Base-by-base conservation (phyloP, 139 green algal genomes). In the Limnomonas spitsbergensis region DNA sequence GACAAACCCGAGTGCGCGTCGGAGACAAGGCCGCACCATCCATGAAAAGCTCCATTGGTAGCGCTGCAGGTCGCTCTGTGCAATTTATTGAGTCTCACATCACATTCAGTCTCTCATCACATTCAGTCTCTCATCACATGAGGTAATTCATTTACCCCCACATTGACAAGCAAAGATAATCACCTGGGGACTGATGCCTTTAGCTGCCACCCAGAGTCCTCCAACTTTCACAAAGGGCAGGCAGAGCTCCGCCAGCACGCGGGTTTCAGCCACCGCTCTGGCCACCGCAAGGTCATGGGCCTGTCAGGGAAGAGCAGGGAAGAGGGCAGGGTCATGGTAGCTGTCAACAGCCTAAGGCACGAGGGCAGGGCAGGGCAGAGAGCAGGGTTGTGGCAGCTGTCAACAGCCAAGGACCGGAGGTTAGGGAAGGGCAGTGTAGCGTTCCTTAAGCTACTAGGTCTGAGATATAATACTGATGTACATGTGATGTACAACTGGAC, bases 191-290 rank as follows among this genome's bases (percentile, higher is more conserved):
- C 82, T 68, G 0, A 88, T 71, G 0, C 93, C 94, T 81, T 98
- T 98, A 36, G 93, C 86, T 27, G 94, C 95, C 38, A 98, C 75
- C 86, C 90, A 94, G 31, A 89, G 42, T 0, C 95, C 94, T 2
- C 90, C 91, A 1, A 83, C 66, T 2, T 82, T 83, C 66, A 97
- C 90, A 39, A 98, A 90, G 1, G 95, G 95, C 71, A 97, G 80
- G 86, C 95, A 98, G 42, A 97, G 88, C 86, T 98, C 95, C 9
- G 89, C 87, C 38, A 98, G 85, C 39, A 95, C 83, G 0, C 88
- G 73, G 71, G 93, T 74, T 38, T 94, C 88, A n/a, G 93, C 94
- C 4, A 98, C 94, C 0, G 94, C 95, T 0, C 95, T 82, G 26
- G 95, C 93, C 2, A 96, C 86, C 1, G 87, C 92, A 3, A 97